Evolutionary conservation across 495 filamentous ascomycete genomes (phyloP).

Genomic region (Echria macrotheca): DNA sequence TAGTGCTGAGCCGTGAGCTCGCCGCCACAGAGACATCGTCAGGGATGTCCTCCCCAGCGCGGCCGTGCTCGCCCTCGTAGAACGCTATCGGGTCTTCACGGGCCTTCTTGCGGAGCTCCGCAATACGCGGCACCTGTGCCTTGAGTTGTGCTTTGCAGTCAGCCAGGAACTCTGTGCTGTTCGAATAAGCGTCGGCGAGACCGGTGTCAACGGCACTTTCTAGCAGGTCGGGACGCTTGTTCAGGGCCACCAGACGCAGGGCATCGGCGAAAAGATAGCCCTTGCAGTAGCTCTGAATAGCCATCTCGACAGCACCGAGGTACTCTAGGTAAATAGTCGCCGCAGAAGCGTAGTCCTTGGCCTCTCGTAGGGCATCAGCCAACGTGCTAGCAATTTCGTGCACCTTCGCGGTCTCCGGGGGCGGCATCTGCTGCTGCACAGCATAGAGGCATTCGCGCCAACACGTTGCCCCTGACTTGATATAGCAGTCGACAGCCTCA

Average conservation of each 20-base stretch:
- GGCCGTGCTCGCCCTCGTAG: constrained; percentile 61
- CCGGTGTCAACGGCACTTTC: constrained; percentile 61
- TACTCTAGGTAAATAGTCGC: constrained; percentile 78
- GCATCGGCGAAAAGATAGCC: constrained; percentile 82
- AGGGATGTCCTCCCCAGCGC: constrained; percentile 62
- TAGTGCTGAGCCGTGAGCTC: constrained; percentile 70
- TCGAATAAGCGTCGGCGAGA: constrained; percentile 68
- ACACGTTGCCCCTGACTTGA: constrained; percentile 59
- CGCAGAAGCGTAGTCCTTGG: constrained; percentile 74
- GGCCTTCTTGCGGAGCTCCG: constrained; percentile 74
- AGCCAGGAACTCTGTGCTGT: constrained; percentile 79
- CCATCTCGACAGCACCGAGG: constrained; percentile 60
- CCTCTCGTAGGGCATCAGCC: constrained; percentile 66
- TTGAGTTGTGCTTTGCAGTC: constrained; percentile 82
- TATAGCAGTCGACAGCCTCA: constrained; percentile 72
- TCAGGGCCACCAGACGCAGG: constrained; percentile 55
- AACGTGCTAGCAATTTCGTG: constrained; percentile 59
- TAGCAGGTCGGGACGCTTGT: constrained; percentile 42
- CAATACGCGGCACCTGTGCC: constrained; percentile 78
- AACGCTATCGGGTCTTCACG: constrained; percentile 73
- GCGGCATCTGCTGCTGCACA: constrained; percentile 52
- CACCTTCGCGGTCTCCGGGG: constrained; percentile 53
- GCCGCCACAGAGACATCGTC: constrained; percentile 90
- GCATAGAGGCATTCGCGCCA: constrained; percentile 91
- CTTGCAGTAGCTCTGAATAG: constrained; percentile 69